Evolutionary conservation across 2,329 filamentous ascomycete genomes (phyloP), one percentile per base, ranked within the genome.

Genomic region (Pleurostoma richardsiae): DNA sequence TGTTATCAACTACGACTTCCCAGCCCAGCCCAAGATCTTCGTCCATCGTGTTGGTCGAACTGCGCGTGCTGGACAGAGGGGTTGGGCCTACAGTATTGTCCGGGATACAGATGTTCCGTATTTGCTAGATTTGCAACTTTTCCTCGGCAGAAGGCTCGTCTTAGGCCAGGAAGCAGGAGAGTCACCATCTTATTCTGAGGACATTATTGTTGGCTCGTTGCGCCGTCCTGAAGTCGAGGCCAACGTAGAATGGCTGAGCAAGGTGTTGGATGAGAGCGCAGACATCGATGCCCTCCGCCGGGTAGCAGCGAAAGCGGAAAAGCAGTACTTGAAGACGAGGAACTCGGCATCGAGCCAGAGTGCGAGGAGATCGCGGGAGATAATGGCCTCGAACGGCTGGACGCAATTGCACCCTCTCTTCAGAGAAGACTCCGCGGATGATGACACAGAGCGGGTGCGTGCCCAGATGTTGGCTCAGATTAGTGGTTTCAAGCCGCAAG

Each of bases 1-100:
- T 62, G 94, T 99, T 49, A 92, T 99, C 73, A 97, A 99, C 73
- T 99, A 95, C 67, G 92, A 97, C 61, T 99, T 99, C 54, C 92
- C 94, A 3, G 88, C 92, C 2, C 94, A 97, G 59, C 90, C 94
- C 26, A 99, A 99, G 69, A 84, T 99, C 39, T 99, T 95, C 59
- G 87, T 99, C 29, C 94, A 99, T 67, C 85, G 94, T 62, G 94
- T 99, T 41, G 94, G 94, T 58, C 85, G 94, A 69, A 99, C 95
- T 29, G 95, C 94, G 39, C 83, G 94, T 79, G 95, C 95, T 40
- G 94, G 92, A 10, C 85, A 90, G 58, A 83, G 86, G 54, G 94
- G 94, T 52, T 97, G 94, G 94, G 88, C 86, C 69, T 99, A 96
- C 69, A 96, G 89, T 71, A 76, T 99, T 27, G 85, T 97, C 29